These are phyloP conservation scores for Candida ortonii DNA, from an alignment of 805 yeast species.

Conservation along the genomic window DNA sequence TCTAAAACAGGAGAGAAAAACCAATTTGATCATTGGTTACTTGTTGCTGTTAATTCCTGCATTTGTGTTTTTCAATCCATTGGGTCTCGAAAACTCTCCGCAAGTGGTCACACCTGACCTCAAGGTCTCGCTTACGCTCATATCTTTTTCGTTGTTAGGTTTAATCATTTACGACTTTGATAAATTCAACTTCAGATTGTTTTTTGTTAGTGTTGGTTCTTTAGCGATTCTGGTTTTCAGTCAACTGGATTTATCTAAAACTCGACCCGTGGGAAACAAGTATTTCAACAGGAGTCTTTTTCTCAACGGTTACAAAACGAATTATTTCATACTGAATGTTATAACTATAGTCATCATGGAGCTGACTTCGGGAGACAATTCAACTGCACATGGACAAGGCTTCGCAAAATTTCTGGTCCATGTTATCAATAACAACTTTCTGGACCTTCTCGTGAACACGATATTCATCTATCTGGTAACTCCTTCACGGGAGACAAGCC, in stretches of 20 bases:
- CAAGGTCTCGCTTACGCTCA: constrained; percentile 9
- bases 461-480: constrained; percentile 12
- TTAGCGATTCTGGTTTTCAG: constrained; percentile 27
- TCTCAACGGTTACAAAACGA: constrained; percentile 22
- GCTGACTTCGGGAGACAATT: constrained; percentile 11
- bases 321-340: constrained; percentile 23
- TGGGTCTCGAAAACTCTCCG: neutral
- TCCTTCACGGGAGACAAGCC: constrained; percentile 11
- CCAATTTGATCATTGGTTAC: constrained; percentile 17
- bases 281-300: constrained; percentile 26
- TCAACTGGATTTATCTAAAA: constrained; percentile 27
- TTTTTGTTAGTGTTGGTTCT: constrained; percentile 31
- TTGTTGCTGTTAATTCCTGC: constrained; percentile 22
- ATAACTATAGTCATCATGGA: constrained; percentile 13
- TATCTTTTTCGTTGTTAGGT: constrained; percentile 8
- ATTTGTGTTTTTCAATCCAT: constrained; percentile 18
- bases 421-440: constrained; percentile 8
- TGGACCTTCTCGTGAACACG: constrained; percentile 14
- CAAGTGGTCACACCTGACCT: constrained; percentile 11
- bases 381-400: constrained; percentile 1
- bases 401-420: constrained; percentile 1
- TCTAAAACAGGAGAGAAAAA: neutral
- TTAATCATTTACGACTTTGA: constrained; percentile 16
- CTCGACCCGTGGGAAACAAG: constrained; percentile 11
- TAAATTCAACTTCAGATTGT: constrained; percentile 28